These are phyloP conservation scores for Taphrina betulina DNA, from an alignment of 1,139 yeast species.

Conservation along the genomic window DNA sequence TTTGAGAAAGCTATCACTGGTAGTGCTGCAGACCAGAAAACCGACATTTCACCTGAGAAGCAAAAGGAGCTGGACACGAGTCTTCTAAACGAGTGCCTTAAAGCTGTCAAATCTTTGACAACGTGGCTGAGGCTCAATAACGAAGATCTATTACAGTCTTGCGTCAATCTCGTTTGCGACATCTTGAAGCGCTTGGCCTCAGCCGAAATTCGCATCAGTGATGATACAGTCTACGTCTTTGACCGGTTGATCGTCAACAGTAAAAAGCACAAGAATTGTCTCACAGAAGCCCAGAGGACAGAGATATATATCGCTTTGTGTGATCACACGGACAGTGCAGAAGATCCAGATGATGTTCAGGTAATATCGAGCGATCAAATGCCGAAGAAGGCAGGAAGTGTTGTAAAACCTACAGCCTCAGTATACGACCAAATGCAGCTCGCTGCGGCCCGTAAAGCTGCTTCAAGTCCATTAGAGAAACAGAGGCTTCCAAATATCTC, in stretches of 20 bases:
- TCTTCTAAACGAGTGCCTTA: constrained; percentile 41
- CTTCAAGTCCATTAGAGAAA: constrained; percentile 1
- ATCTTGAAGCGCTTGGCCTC: constrained; percentile 65
- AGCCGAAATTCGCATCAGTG: constrained; percentile 52
- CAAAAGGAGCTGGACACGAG: constrained; percentile 40
- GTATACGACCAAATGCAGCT: constrained; percentile 24
- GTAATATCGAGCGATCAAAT: not conserved
- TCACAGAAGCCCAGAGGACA: constrained; percentile 39
- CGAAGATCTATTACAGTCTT: constrained; percentile 65
- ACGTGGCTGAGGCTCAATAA: constrained; percentile 80
- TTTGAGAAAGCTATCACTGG: constrained; percentile 45
- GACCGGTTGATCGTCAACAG: constrained; percentile 66
- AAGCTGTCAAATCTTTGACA: constrained; percentile 37
- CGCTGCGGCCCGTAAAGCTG: constrained; percentile 7
- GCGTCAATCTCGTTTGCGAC: constrained; percentile 54
- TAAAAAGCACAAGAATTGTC: constrained; percentile 58
- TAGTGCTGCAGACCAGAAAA: not conserved
- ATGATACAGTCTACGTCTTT: constrained; percentile 54
- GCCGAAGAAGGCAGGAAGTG: not conserved
- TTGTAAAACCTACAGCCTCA: not conserved
- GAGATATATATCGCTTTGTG: constrained; percentile 38
- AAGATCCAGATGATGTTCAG: constrained; percentile 18
- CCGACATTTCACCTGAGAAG: not conserved
- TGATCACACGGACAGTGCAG: constrained; percentile 26
- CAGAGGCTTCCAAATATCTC: constrained; percentile 4